These are phyloP conservation scores for Penicillium arizonense DNA, from an alignment of 495 filamentous ascomycete species.

Conservation along the genomic window DNA sequence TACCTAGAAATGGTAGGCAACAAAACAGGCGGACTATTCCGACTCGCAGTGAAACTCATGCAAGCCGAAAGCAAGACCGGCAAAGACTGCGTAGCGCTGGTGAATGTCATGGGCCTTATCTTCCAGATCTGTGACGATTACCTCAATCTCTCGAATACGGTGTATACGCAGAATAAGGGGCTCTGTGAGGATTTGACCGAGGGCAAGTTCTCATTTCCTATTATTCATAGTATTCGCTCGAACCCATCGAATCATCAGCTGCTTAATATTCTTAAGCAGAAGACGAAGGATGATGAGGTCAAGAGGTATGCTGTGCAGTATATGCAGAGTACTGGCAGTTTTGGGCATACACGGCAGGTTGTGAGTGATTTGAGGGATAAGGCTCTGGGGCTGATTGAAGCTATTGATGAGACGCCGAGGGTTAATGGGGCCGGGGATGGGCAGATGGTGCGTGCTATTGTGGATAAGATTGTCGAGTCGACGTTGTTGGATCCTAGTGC, in stretches of 20 bases:
- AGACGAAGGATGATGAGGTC: constrained; percentile 79
- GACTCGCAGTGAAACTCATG: constrained; percentile 94
- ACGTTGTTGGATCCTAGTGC: constrained; percentile 29
- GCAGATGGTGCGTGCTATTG: constrained; percentile 39
- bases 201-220: constrained; percentile 96
- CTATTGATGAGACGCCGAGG: constrained; percentile 55
- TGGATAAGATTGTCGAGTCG: constrained; percentile 46
- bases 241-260: constrained; percentile 78
- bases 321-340: constrained; percentile 86
- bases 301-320: constrained; percentile 90
- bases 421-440: constrained; percentile 33
- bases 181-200: constrained; percentile 96
- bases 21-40: constrained; percentile 95
- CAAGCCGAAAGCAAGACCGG: constrained; percentile 73
- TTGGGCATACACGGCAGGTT: constrained; percentile 77
- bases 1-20: constrained; percentile 99
- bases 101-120: constrained; percentile 87
- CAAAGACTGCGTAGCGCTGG: constrained; percentile 75
- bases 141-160: constrained; percentile 69
- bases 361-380: constrained; percentile 63
- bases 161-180: constrained; percentile 87
- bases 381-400: constrained; percentile 64
- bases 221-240: constrained; percentile 90
- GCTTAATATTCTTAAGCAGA: constrained; percentile 89
- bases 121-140: constrained; percentile 99